A percentile compares a stretch with the other conserved stretches of the same genome.
phyloP scores from a whole-genome alignment of 495 filamentous ascomycete species.

The Rhypophila decipiens region DNA sequence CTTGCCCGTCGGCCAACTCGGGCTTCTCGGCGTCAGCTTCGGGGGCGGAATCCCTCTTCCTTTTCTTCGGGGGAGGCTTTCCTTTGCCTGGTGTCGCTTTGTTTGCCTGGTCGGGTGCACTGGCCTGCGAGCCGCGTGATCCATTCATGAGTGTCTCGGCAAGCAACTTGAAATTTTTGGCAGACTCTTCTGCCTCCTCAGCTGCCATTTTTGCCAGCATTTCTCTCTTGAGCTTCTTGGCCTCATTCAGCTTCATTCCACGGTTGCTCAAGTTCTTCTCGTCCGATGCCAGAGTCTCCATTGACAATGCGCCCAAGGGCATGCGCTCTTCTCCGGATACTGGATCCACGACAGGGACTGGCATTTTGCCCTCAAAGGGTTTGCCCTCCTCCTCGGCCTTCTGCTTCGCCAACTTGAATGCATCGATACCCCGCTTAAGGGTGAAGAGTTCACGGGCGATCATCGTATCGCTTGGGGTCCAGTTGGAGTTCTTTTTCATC shows the following conservation, averaged over 20 bases:
- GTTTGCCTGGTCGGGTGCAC: slow-evolving; percentile 14
- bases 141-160: slow-evolving; percentile 45
- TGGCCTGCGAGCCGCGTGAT: slow-evolving; percentile 6
- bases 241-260: slow-evolving; percentile 87
- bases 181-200: slow-evolving; percentile 58
- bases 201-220: slow-evolving; percentile 60
- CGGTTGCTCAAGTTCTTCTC: slow-evolving; percentile 65
- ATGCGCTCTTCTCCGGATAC: slow-evolving; percentile 40
- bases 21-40: slow-evolving; percentile 38
- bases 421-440: slow-evolving; percentile 69
- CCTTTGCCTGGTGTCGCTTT: slow-evolving; percentile 21
- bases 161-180: slow-evolving; percentile 47
- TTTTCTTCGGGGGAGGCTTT: slow-evolving; percentile 38
- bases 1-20: slow-evolving; percentile 23
- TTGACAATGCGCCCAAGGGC: slow-evolving; percentile 44
- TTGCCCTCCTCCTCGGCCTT: slow-evolving; percentile 61
- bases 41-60: slow-evolving; percentile 46
- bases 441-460: slow-evolving; percentile 78
- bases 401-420: slow-evolving; percentile 62
- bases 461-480: slow-evolving; percentile 95
- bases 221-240: slow-evolving; percentile 85
- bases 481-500: slow-evolving; percentile 99
- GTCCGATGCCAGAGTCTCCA: slow-evolving; percentile 43
- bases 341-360: slow-evolving; percentile 38
- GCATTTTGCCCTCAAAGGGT: slow-evolving; percentile 48